Evolutionary conservation across 768 basidiomycete species (phyloP).

Genomic region (Neoboletus brunneissimus): DNA sequence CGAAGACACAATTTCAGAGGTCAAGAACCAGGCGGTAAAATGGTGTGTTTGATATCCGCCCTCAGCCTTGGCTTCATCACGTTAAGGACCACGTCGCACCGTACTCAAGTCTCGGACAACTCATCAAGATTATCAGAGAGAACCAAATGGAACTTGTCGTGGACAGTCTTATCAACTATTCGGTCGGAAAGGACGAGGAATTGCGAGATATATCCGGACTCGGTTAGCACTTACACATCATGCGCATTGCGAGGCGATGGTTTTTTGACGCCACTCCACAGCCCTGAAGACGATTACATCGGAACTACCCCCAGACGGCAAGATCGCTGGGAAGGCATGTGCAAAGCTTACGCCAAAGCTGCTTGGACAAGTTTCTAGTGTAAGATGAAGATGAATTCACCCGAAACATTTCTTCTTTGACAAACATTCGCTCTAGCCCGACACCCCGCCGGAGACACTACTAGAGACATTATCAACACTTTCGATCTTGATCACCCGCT

Average conservation of each 20-base stretch:
- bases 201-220: conserved; percentile 91
- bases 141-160: conserved; percentile 81
- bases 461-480: conserved; percentile 83
- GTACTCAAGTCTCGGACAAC: conserved; percentile 70
- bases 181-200: conserved; percentile 86
- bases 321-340: conserved; percentile 75
- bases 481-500: conserved; percentile 83
- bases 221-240: conserved; percentile 45
- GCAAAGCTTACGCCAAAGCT: conserved; percentile 83
- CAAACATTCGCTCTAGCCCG: conserved; percentile 39
- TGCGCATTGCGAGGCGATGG: neutral
- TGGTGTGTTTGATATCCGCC: conserved; percentile 50
- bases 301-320: conserved; percentile 81
- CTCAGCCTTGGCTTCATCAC: neutral
- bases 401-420: conserved; percentile 3
- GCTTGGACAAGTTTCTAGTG: conserved; percentile 74
- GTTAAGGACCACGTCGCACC: neutral
- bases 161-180: conserved; percentile 85
- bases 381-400: conserved; percentile 35
- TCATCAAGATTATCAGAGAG: conserved; percentile 87
- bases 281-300: conserved; percentile 94
- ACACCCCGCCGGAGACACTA: conserved; percentile 75
- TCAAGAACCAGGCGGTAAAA: conserved; percentile 96
- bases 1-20: conserved; percentile 95
- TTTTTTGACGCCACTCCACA: conserved; percentile 31